Percentiles rank a stretch among this genome's conserved stretches.
Evolutionary conservation across 2,329 filamentous ascomycete genomes (phyloP).

Genomic region (Tolypocladium endophyticum): DNA sequence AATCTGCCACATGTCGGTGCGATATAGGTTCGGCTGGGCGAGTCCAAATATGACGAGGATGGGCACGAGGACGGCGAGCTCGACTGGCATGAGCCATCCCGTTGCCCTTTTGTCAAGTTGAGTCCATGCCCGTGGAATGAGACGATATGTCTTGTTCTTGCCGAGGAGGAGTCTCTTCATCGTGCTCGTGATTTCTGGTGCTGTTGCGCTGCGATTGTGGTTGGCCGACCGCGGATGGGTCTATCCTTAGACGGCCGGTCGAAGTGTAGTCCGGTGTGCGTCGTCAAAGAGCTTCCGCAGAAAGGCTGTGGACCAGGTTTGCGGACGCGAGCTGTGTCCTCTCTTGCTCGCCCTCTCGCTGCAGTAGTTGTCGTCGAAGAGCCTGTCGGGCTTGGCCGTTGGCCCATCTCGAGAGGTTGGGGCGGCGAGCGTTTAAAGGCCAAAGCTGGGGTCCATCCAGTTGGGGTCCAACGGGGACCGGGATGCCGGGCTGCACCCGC

Average conservation of each 20-base stretch:
- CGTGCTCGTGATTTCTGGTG: background rate
- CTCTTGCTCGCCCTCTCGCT: background rate
- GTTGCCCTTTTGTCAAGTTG: conserved; percentile 38
- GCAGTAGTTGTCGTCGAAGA: background rate
- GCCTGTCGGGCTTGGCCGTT: background rate
- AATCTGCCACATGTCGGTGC: conserved; percentile 62
- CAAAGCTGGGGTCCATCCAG: conserved; percentile 2
- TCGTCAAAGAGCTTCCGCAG: background rate
- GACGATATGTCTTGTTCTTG: conserved; percentile 29
- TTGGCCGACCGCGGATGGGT: background rate
- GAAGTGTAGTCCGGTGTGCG: background rate
- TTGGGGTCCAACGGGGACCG: background rate
- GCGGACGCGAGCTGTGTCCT: background rate
- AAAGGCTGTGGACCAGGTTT: background rate
- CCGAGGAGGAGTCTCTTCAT: conserved; percentile 14
- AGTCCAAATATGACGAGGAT: conserved; percentile 62
- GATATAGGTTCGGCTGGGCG: conserved; percentile 61
- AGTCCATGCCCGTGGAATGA: conserved; percentile 50
- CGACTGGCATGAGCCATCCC: conserved; percentile 54
- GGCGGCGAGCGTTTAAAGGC: conserved; percentile 15
- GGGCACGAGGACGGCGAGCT: conserved; percentile 55
- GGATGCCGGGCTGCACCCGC: background rate
- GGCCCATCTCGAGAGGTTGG: background rate
- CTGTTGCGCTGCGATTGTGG: background rate
- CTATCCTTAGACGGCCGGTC: too few relatives aligned